Conservation (phyloP, 2,329 filamentous ascomycete species). For the Elsinoe fawcettii region DNA sequence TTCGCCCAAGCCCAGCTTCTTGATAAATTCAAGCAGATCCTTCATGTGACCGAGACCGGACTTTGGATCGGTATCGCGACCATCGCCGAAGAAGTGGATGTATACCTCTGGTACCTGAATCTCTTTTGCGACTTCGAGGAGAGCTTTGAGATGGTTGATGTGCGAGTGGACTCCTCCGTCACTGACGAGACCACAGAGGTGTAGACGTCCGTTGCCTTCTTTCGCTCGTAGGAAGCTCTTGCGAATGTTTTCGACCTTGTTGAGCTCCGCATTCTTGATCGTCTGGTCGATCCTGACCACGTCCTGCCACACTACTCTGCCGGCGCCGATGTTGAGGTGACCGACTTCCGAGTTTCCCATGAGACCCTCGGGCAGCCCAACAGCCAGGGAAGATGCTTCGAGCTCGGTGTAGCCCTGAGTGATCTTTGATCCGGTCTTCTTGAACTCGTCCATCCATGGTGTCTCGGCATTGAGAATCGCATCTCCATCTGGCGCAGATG, state of each 20-base stretch:
- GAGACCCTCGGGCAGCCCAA: conserved; percentile 89
- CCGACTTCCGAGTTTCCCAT: conserved; percentile 99
- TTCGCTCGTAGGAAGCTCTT: conserved; percentile 71
- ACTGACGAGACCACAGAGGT: conserved; percentile 84
- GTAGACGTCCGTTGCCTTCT: conserved; percentile 81
- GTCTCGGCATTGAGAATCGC: conserved; percentile 91
- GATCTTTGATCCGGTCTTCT: conserved; percentile 57
- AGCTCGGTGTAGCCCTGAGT: conserved; percentile 82
- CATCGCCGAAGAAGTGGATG: conserved; percentile 98
- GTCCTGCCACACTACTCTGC: conserved; percentile 94
- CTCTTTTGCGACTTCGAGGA: conserved; percentile 85
- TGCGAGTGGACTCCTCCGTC: conserved; percentile 96
- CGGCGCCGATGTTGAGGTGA: conserved; percentile 96
- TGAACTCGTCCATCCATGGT: conserved; percentile 87
- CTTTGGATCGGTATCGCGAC: conserved; percentile 96
- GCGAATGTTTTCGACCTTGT: conserved; percentile 68
- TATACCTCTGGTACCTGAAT: conserved; percentile 82
- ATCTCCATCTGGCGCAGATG: conserved; percentile 81
- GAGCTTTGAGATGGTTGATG: conserved; percentile 82
- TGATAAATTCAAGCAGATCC: conserved; percentile 68
- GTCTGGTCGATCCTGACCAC: conserved; percentile 85
- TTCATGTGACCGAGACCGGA: conserved; percentile 82
- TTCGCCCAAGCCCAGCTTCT: conserved; percentile 79
- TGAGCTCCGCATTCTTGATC: conserved; percentile 76
- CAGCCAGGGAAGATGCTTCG: conserved; percentile 90